Base-by-base conservation (phyloP, 208 protist species). In the Leishmania arabica region DNA sequence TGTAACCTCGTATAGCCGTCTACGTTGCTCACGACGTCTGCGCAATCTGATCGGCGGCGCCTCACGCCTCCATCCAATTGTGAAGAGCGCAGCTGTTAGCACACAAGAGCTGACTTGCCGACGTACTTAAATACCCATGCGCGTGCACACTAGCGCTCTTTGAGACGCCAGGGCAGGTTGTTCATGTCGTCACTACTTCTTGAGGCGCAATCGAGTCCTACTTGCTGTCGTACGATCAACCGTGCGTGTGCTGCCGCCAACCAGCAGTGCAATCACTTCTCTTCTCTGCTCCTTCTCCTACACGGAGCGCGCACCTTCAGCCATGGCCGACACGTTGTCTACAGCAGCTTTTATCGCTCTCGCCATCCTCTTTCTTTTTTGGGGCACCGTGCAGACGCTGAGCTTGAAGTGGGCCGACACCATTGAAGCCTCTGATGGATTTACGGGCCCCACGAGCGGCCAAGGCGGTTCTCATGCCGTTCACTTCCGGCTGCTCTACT, bases 361-460 rank as follows among this genome's bases (percentile, higher is more conserved):
- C n/a, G 71, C 84, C 4, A 75, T 82, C 21, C 65, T 79, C n/a
- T 95, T 87, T 83, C 75, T 93, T 13, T 79, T 83, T n/a, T 89
- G 84, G 83, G 88, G 92, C 58, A 93, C 92, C 2, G 81, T 86
- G 56, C 88, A 95, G 72, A 93, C 90, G 15, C 58, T 92, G 37
- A 89, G 87, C 75, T 65, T 92, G 21, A 92, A 93, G 75, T 93
- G 85, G 84, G 83, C 85, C 13, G 84, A 92, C 82, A 78, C 68
- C 34, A 85, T 95, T 37, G 70, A 64, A 15, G 84, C 83, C 3
- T 66, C 84, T 1, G 88, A 89, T 79, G 80, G 84, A 47, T 84
- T 86, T 70, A 73, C 64, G 73, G 84, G 76, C 0, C 66, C 75
- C 3, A 42, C 56, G 1, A 49, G n/a, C 17, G 37, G 62, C 62